These are phyloP conservation scores for Alternaria postmessia DNA, from an alignment of 2,329 filamentous ascomycete species.

Conservation along the genomic window DNA sequence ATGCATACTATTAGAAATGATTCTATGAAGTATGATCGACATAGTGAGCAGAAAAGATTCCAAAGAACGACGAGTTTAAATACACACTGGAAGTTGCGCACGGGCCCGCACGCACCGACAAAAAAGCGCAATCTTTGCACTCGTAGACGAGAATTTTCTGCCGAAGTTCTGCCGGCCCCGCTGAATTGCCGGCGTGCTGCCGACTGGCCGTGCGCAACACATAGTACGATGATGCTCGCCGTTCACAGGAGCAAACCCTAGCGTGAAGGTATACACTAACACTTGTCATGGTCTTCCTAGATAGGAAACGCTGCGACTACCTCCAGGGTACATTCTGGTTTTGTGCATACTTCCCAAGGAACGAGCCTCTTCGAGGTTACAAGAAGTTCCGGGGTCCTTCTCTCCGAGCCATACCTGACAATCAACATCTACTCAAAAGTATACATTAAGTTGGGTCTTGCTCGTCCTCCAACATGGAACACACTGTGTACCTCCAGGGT, in stretches of 20 bases:
- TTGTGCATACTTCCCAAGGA: no score
- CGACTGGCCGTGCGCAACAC: background rate
- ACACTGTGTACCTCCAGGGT: background rate
- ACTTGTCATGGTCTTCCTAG: background rate
- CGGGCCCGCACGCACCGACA: background rate
- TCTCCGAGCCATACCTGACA: background rate
- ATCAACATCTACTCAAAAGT: background rate
- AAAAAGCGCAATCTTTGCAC: background rate
- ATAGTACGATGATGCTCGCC: conserved; percentile 2
- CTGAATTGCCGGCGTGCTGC: no score
- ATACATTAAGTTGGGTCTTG: background rate
- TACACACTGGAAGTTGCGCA: background rate
- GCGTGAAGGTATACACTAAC: background rate
- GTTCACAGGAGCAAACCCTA: background rate
- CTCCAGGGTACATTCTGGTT: background rate
- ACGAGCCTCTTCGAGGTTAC: no score
- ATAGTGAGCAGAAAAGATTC: no score
- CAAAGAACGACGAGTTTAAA: no score
- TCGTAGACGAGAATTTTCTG: background rate
- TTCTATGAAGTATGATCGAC: conserved; percentile 33
- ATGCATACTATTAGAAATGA: conserved; percentile 93
- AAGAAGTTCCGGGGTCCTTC: background rate
- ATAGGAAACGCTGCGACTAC: background rate
- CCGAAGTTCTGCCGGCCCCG: background rate
- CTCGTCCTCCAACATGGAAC: background rate